Conservation (phyloP, 1,284 basidiomycete species). For the Puccinia sorghi region DNA sequence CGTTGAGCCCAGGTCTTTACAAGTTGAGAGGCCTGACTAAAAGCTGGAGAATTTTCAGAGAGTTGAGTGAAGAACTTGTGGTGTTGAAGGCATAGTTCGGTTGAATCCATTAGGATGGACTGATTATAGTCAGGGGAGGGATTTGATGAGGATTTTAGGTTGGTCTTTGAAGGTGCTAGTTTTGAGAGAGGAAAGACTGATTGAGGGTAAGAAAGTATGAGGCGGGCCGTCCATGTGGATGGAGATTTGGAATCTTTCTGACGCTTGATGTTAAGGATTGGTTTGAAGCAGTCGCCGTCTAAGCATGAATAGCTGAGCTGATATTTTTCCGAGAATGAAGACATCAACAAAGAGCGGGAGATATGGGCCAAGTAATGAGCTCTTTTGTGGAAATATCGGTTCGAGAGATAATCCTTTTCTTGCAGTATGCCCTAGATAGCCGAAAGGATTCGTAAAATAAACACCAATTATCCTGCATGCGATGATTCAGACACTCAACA, state of each 20-base stretch:
- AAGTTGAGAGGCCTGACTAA: constrained; percentile 38
- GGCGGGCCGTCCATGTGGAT: constrained; percentile 52
- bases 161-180: constrained; percentile 70
- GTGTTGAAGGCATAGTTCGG: constrained; percentile 22
- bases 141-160: constrained; percentile 68
- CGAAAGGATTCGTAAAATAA: not conserved
- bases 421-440: constrained; percentile 71
- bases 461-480: not conserved
- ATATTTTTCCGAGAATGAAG: constrained; percentile 62
- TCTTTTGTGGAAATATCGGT: constrained; percentile 88
- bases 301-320: constrained; percentile 68
- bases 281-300: constrained; percentile 68
- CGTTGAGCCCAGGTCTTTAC: constrained; percentile 39
- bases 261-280: constrained; percentile 68
- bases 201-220: constrained; percentile 79
- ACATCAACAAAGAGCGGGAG: constrained; percentile 66
- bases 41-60: constrained; percentile 29
- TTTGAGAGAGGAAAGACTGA: constrained; percentile 70
- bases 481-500: not conserved
- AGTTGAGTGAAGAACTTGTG: constrained; percentile 36
- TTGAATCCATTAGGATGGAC: constrained; percentile 72
- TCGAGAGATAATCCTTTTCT: constrained; percentile 89
- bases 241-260: constrained; percentile 57
- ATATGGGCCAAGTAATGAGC: constrained; percentile 85
- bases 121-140: constrained; percentile 71